Base-by-base conservation (phyloP, 2,329 filamentous ascomycete species). In the Fusarium siculi region DNA sequence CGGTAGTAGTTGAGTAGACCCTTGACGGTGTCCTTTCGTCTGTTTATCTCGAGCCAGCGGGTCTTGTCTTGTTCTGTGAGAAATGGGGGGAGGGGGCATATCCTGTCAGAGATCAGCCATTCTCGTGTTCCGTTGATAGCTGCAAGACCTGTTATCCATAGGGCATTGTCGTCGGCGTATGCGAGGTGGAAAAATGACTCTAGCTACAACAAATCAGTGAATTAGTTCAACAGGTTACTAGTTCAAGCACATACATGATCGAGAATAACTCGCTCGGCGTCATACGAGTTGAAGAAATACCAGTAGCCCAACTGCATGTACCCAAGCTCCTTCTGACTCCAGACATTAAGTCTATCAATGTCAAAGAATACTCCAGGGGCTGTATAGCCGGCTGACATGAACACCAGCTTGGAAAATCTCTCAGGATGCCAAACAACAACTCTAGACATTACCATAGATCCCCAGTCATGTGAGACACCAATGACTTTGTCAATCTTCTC, bases 221-320 rank as follows among this genome's bases (percentile, higher is more conserved):
- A 4, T 3, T 14, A 1, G 4, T 5, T 4, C 19, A 11, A 10
- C 4, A 7, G 15, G 1, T 7, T 1, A 2, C 18, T 32, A 7
- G 11, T 5, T 16, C 6, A 12, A 15, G 7, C 5, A 30, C 63
- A 34, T 58, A 68, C 70, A 54, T 71, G 57, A 5, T 66, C 43
- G 10, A 43, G 40, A 18, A 66, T 69, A 18, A 57, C 25, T 15
- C 32, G 25, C 18, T 60, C 63, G 9, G 73, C 68, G 32, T 75
- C 70, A 21, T 64, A 67, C 2, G 63, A 64, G n/a, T 75, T 73
- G 30, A 72, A 74, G 28, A 75, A 75, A 11, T 75, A 75, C 68
- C 68, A 75, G 23, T 75, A 75, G 3, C 73, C 73, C 12, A 72
- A 39, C 7, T 67, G 63, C 70, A 60, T 74, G 3, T 74, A 72